These are phyloP conservation scores for Achlya hypogyna DNA, from an alignment of 352 stramenopile species.

Conservation along the genomic window DNA sequence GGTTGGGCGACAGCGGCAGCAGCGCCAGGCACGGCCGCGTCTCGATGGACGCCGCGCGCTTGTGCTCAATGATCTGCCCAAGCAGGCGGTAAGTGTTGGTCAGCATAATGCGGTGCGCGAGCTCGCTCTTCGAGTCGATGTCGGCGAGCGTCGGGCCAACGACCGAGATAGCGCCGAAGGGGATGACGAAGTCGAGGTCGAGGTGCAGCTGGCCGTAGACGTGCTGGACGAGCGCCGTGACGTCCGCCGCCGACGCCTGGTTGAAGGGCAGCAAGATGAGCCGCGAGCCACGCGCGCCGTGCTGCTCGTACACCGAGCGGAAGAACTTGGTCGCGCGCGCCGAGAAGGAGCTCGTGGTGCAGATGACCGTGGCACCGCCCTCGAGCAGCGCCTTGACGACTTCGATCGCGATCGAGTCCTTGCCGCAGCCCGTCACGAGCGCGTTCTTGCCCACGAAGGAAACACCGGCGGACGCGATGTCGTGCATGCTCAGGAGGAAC, in stretches of 20 bases:
- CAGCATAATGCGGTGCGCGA: constrained; percentile 82
- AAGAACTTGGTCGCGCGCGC: constrained; percentile 46
- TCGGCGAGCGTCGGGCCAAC: constrained; percentile 66
- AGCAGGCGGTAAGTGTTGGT: constrained; percentile 80
- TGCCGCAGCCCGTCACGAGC: constrained; percentile 75
- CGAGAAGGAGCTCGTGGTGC: constrained; percentile 75
- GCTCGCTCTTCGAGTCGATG: constrained; percentile 67
- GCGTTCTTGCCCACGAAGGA: constrained; percentile 81
- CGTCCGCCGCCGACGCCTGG: constrained; percentile 71
- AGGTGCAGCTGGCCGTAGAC: constrained; percentile 77
- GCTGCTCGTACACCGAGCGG: constrained; percentile 75
- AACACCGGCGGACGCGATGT: constrained; percentile 74
- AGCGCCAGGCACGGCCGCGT: constrained; percentile 71
- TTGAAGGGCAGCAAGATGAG: constrained; percentile 82
- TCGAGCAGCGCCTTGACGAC: constrained; percentile 78
- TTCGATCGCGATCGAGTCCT: constrained; percentile 78
- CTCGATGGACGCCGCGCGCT: constrained; percentile 54
- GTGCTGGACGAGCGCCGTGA: constrained; percentile 56
- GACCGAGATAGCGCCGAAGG: constrained; percentile 80
- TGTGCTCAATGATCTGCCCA: constrained; percentile 63
- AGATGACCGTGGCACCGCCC: constrained; percentile 76
- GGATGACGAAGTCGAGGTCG: constrained; percentile 79
- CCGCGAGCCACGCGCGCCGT: constrained; percentile 67
- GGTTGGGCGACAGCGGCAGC: constrained; percentile 78
- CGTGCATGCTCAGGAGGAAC: constrained; percentile 71